A percentile compares a stretch with the other conserved stretches of the same genome.
Conservation (phyloP, 1,284 basidiomycete species). For the Papiliotrema fonsecae region DNA sequence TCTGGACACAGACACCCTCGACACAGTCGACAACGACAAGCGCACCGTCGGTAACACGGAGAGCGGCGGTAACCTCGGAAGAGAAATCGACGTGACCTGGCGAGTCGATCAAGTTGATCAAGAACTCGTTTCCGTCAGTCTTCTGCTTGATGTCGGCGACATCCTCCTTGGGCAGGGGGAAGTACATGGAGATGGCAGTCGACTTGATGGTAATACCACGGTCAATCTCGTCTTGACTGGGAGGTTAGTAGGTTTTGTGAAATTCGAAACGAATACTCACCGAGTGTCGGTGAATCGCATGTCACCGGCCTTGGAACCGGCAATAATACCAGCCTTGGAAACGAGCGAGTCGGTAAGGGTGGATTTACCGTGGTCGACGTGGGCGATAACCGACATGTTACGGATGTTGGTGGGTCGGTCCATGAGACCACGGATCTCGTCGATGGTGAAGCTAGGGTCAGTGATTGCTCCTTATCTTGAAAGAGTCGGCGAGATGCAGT, state of each 20-base stretch:
- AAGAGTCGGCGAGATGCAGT: background rate
- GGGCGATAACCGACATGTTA: constrained; percentile 98
- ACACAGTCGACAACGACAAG: constrained; percentile 99
- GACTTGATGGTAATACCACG: constrained; percentile 99
- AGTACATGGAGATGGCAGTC: constrained; percentile 99
- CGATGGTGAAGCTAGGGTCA: constrained; percentile 49
- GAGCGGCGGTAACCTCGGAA: constrained; percentile 98
- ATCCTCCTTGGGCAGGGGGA: constrained; percentile 90
- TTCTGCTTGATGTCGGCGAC: constrained; percentile 83
- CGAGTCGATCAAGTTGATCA: constrained; percentile 99
- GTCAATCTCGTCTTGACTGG: constrained; percentile 94
- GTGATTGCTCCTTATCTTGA: background rate
- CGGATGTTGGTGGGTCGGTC: constrained; percentile 51
- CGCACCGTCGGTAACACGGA: constrained; percentile 98
- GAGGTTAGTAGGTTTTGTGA: background rate
- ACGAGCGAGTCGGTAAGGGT: constrained; percentile 98
- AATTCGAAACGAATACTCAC: constrained; percentile 16
- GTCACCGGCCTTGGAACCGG: constrained; percentile 89
- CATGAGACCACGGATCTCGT: constrained; percentile 74
- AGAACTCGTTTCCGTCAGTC: constrained; percentile 92
- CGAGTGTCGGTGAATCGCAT: constrained; percentile 95
- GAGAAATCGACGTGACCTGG: constrained; percentile 99
- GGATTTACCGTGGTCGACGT: constrained; percentile 99
- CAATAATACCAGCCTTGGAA: constrained; percentile 99
- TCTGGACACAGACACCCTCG: constrained; percentile 99